Percentiles rank a stretch among this genome's conserved stretches.
phyloP scores from a whole-genome alignment of 176 grass and related monocot genomes.

The Triticum aestivum region DNA sequence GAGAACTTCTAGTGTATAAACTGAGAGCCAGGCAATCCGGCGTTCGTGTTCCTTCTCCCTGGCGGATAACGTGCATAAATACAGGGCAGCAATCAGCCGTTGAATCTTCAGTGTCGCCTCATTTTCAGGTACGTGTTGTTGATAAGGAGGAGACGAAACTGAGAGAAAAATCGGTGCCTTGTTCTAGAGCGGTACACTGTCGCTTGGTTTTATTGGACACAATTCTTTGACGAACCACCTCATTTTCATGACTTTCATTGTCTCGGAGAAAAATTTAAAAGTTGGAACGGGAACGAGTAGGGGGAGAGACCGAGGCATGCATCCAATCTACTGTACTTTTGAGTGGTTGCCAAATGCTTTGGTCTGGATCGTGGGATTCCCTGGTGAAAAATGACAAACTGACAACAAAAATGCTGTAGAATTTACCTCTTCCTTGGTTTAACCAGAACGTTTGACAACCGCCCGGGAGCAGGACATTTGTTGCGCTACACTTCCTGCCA shows the following conservation, averaged over 20 bases:
- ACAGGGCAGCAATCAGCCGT: slow-evolving; percentile 16
- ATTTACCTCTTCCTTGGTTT: neutral
- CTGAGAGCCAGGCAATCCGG: slow-evolving; percentile 19
- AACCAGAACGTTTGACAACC: neutral
- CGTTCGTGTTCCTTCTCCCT: neutral
- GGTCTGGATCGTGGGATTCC: slow-evolving; percentile 1
- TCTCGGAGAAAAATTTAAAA: neutral
- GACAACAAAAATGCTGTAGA: neutral
- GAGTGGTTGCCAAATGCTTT: slow-evolving; percentile 30
- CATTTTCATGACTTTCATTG: slow-evolving; percentile 36
- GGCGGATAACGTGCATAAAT: slow-evolving; percentile 11
- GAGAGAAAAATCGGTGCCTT: slow-evolving; percentile 20
- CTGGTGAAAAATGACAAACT: neutral
- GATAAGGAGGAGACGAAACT: slow-evolving; percentile 26
- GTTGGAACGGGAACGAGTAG: neutral
- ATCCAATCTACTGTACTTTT: slow-evolving; percentile 10
- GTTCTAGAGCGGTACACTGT: slow-evolving; percentile 4
- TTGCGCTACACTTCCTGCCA: neutral
- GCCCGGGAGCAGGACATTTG: neutral
- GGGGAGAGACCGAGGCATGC: slow-evolving; percentile 26
- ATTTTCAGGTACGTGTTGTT: slow-evolving; percentile 41
- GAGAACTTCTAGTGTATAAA: slow-evolving; percentile 8
- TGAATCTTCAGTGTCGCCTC: slow-evolving; percentile 28
- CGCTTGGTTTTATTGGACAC: slow-evolving; percentile 20
- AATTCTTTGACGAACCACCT: slow-evolving; percentile 24